Percentiles rank a stretch among this genome's conserved stretches.
These are phyloP conservation scores for Rhodotorula paludigena DNA, from an alignment of 768 basidiomycete species.

Conservation along the genomic window DNA sequence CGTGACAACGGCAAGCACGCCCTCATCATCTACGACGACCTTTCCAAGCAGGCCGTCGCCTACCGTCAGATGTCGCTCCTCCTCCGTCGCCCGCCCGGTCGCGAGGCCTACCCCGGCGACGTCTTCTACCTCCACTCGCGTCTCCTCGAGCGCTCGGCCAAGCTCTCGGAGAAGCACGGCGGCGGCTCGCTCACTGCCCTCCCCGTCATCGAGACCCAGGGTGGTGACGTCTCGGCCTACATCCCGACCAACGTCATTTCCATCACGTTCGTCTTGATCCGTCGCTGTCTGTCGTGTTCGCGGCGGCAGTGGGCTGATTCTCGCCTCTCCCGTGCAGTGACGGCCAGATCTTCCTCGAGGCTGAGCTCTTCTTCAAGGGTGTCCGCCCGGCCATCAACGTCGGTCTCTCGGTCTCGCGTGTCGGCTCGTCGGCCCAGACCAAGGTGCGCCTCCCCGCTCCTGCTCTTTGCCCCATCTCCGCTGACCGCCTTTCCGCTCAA, in stretches of 20 bases:
- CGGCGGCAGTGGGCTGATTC: background rate
- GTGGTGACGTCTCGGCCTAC: constrained; percentile 99
- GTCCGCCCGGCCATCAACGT: constrained; percentile 99
- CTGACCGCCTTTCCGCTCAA: no score
- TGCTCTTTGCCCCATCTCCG: no score
- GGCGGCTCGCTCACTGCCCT: constrained; percentile 98
- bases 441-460: constrained; percentile 52
- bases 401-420: constrained; percentile 99
- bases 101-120: constrained; percentile 96
- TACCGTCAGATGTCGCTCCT: constrained; percentile 99
- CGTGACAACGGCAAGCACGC: constrained; percentile 99
- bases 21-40: constrained; percentile 97
- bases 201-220: constrained; percentile 99
- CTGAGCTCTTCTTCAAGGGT: constrained; percentile 99
- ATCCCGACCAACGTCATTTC: constrained; percentile 88
- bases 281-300: background rate
- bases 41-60: constrained; percentile 99
- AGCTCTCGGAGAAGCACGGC: constrained; percentile 99
- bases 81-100: constrained; percentile 98
- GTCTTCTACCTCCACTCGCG: constrained; percentile 90
- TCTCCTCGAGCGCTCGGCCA: constrained; percentile 99
- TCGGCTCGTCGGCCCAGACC: constrained; percentile 99
- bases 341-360: constrained; percentile 93
- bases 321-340: constrained; percentile 50
- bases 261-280: constrained; percentile 58